Evolutionary conservation across 495 filamentous ascomycete genomes (phyloP).

Genomic region (Xylaria telfairii): DNA sequence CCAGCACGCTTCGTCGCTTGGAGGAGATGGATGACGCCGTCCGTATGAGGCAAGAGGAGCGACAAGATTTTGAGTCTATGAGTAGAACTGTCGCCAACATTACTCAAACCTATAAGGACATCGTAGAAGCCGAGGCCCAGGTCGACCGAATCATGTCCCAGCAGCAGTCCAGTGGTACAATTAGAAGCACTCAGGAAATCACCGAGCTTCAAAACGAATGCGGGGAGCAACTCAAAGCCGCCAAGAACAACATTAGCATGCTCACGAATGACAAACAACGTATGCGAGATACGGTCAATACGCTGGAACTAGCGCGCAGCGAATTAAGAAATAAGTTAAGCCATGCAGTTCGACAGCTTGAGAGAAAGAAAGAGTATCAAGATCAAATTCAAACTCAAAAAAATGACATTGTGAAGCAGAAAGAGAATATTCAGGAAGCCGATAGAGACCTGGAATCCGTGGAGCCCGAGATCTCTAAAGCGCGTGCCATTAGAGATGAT

Average conservation of each 20-base stretch:
- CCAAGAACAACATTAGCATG: conserved; percentile 67
- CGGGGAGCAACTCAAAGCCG: conserved; percentile 68
- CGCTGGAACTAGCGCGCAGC: conserved; percentile 72
- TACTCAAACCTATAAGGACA: conserved; percentile 71
- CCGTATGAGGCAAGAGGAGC: conserved; percentile 65
- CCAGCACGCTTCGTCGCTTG: conserved; percentile 66
- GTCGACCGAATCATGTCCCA: conserved; percentile 73
- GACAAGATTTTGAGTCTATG: conserved; percentile 76
- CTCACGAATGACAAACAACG: conserved; percentile 73
- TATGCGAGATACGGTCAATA: conserved; percentile 66
- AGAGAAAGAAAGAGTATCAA: conserved; percentile 72
- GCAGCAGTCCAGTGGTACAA: conserved; percentile 66
- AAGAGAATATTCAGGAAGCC: conserved; percentile 65
- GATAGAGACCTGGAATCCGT: conserved; percentile 75
- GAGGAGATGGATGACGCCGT: conserved; percentile 78
- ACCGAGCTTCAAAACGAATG: conserved; percentile 72
- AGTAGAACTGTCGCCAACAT: conserved; percentile 79
- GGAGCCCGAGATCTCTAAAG: conserved; percentile 73
- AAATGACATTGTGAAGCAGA: conserved; percentile 68
- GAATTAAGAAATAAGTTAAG: conserved; percentile 73
- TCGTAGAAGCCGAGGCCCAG: conserved; percentile 69
- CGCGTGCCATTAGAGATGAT: conserved; percentile 76
- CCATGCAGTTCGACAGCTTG: conserved; percentile 72
- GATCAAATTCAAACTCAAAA: conserved; percentile 75
- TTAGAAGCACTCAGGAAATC: conserved; percentile 80